Base-by-base conservation (phyloP, 345 rosid species). In the Citrus unshiu region DNA sequence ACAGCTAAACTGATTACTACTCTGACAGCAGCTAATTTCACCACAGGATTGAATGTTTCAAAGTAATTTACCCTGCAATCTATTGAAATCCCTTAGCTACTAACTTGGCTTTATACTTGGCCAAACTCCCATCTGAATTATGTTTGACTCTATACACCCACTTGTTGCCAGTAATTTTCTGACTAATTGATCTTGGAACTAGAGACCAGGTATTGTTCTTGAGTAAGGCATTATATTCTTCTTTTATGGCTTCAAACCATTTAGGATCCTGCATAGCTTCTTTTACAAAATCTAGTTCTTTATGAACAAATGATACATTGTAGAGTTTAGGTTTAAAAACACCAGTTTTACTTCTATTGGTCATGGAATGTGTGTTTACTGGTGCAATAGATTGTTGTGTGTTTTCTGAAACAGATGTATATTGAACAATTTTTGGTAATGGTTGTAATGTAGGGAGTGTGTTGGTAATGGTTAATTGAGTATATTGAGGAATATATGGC, bases 401-500 rank as follows among this genome's bases (percentile, higher is more conserved):
- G 6, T 34, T 34, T 34, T 34, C 6, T 34, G 0, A 1, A 34
- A 34, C 35, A 5, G 0, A 34, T 34, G 35, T 34, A 34, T 34
- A 5, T 34, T 34, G 35, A 34, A 34, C 35, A 16, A 0, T 51
- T 0, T 14, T 51, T 14, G 0, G 21, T 16, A 4, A 46, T 46
- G 4, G 16, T 5, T 51, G 2, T 14, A 16, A 34, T 34, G 35
- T 5, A 5, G 1, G 6, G 1, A 34, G 35, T 34, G 35, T 34
- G 35, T 34, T 34, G 35, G 35, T 34, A 5, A 34, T 34, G 35
- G 6, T 34, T 34, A 0, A 1, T 14, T 51, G 21, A 0, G 57
- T 1, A 0, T 0, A 18, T 1, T 0, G 3, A 51, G 5, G 19
- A 1, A 0, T 51, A 4, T 43, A 2, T 0, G 1, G 4, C 8